Evolutionary conservation across 75 land plant species (phyloP).

Genomic region (Pinus tabuliformis): DNA sequence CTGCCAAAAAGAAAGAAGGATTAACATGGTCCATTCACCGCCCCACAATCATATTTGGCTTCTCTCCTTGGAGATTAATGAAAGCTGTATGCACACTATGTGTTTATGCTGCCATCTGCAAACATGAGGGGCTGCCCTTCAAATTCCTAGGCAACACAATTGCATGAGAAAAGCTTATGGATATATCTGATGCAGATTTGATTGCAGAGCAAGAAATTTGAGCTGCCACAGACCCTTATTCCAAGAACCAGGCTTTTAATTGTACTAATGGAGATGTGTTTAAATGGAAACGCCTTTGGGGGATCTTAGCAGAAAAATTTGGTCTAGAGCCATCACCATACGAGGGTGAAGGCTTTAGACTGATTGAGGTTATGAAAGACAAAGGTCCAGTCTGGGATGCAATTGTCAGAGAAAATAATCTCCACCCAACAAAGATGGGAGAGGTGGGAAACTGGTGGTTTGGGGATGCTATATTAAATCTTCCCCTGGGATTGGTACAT

Average conservation of each 20-base stretch:
- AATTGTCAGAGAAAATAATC: constrained; percentile 54
- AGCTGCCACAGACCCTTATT: constrained; percentile 60
- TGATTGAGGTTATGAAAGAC: constrained; percentile 59
- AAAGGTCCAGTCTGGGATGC: constrained; percentile 69
- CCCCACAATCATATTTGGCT: constrained; percentile 31
- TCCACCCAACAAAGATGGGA: constrained; percentile 38
- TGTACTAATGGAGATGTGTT: constrained; percentile 69
- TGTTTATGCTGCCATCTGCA: constrained; percentile 58
- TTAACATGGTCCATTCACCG: constrained; percentile 42
- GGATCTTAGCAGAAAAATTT: constrained; percentile 55
- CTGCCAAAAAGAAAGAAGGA: constrained; percentile 19
- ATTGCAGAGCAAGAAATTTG: constrained; percentile 85
- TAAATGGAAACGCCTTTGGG: constrained; percentile 76
- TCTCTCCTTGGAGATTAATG: constrained; percentile 43
- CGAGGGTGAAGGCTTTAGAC: constrained; percentile 8
- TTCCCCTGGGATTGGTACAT: constrained; percentile 6
- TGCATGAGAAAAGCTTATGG: constrained; percentile 54
- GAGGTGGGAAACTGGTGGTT: constrained; percentile 72
- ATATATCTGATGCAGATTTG: constrained; percentile 73
- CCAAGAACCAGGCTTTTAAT: constrained; percentile 77
- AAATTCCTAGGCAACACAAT: constrained; percentile 45
- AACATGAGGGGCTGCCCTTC: constrained; percentile 45
- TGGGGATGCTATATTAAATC: constrained; percentile 31
- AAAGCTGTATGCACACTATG: constrained; percentile 56
- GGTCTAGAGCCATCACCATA: constrained; percentile 30